Percentiles rank a stretch among this genome's conserved stretches.
Conservation (phyloP, 208 protist species). For the Balamuthia mandrillaris region DNA sequence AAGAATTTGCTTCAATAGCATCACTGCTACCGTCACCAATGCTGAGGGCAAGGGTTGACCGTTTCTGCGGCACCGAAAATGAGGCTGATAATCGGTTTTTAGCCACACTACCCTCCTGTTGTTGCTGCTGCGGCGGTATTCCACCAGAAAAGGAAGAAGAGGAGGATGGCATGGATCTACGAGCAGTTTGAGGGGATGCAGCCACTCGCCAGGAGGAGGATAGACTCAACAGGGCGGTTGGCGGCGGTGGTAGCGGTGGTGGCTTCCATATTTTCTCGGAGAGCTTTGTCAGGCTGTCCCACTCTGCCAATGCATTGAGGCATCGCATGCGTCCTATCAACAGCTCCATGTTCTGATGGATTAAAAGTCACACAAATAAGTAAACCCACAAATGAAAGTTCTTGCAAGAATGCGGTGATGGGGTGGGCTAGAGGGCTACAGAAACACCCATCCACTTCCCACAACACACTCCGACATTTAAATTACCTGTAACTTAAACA, state of each 20-base stretch:
- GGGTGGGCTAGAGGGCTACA: too few relatives aligned
- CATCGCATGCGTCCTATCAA: conserved; percentile 94
- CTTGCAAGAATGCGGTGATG: too few relatives aligned
- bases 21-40: too few relatives aligned
- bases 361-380: not conserved
- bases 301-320: conserved; percentile 92
- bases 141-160: not conserved
- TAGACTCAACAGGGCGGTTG: not conserved
- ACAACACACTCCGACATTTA: too few relatives aligned
- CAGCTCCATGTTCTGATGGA: conserved; percentile 78
- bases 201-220: not conserved
- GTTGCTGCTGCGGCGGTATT: too few relatives aligned
- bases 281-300: conserved; percentile 79
- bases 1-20: not conserved
- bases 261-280: conserved; percentile 71
- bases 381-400: too few relatives aligned
- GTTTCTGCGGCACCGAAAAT: too few relatives aligned
- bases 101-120: not conserved
- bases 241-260: not conserved
- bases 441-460: too few relatives aligned
- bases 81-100: not conserved
- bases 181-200: not conserved
- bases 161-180: not conserved
- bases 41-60: not conserved
- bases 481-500: too few relatives aligned